Base-by-base conservation (phyloP, 228 moss, liverwort and hornwort species). In the Sphagnum fallax region DNA sequence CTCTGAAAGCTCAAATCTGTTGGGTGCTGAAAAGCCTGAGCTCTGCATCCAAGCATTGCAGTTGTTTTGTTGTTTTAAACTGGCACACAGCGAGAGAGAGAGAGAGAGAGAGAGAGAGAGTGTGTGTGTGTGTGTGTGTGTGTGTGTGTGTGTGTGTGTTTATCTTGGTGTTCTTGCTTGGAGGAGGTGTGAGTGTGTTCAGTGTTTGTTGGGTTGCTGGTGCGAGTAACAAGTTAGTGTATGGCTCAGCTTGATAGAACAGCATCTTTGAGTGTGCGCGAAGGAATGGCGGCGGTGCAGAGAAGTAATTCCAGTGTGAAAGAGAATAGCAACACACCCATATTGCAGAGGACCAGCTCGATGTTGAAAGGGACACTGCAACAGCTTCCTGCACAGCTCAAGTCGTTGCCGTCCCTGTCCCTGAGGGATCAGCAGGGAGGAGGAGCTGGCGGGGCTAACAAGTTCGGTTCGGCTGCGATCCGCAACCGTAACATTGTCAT, bases 201-300 rank as follows among this genome's bases (percentile, higher is more conserved):
- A 32, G 32, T 32, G 2, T 32, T 2, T 32, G 32, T 32, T 32
- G 32, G 32, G 32, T 32, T 32, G 2, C 32, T 32, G 32, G 32
- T 32, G 32, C 2, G 32, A 32, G 32, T 32, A 32, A 2, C 32
- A 32, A 55, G 55, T 2, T 55, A 8, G 55, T 55, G 4, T 1
- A 55, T 55, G 55, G 16, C 75, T n/a, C 77, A 77, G 73, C 53
- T 86, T 71, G 85, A 86, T 71, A 73, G 75, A 64, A 82, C 73
- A 51, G 51, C 77, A 6, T 86, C 85, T 47, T 32, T 32, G 32
- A 75, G 71, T 69, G 73, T 82, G 51, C 62, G 80, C 15, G 83
- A 86, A 7, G 72, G 60, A 4, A 80, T 86, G 86, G 83, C 85
- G 14, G 82, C 79, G 5, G 70, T 85, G 72, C 82, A 85, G 66